Base-by-base conservation (phyloP, 129 eudicot species). In the Escallonia herrerae region DNA sequence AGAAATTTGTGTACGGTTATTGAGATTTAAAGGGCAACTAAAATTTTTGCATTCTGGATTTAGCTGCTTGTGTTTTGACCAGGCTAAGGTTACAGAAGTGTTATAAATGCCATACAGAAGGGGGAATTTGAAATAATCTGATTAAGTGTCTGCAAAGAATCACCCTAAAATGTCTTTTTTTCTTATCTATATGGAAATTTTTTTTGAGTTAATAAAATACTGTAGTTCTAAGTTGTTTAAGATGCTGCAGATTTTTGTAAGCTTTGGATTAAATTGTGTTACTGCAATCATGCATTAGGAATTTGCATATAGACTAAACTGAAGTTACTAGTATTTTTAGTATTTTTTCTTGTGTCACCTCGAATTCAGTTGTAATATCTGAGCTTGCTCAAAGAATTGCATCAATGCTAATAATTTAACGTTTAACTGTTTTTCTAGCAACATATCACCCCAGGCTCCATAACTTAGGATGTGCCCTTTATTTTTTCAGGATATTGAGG, bases 401-500 rank as follows among this genome's bases (percentile, higher is more conserved):
- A 51, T 22, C 11, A 63, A 15, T 15, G 40, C 48, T 41, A 1
- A 66, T 5, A 56, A 5, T 43, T 54, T 67, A 15, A 11, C 11
- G n/a, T 56, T 14, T 54, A 54, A 11, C 14, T 14, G 5, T 42
- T 22, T 38, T 42, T 54, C 33, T 55, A 40, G 52, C 55, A 22
- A 55, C 43, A 53, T 6, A 0, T 44, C 41, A 22, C 10, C 39
- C 12, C 13, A 2, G 33, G 15, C 13, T 6, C 51, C 15, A 8
- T 54, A 14, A 8, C 40, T n/a, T 49, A 12, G 60, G 12, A 52
- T 43, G 5, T 39, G 15, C 40, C 10, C 6, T 43, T 60, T 58
- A 22, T 33, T 41, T 66, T 75, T 76, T 70, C 70, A 91, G 97
- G 97, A 91, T 77, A 80, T 80, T 50, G 96, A 91, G 80, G 75